Evolutionary conservation across 768 basidiomycete genomes (phyloP).

Genomic region (Hygrophoropsis aurantiaca): DNA sequence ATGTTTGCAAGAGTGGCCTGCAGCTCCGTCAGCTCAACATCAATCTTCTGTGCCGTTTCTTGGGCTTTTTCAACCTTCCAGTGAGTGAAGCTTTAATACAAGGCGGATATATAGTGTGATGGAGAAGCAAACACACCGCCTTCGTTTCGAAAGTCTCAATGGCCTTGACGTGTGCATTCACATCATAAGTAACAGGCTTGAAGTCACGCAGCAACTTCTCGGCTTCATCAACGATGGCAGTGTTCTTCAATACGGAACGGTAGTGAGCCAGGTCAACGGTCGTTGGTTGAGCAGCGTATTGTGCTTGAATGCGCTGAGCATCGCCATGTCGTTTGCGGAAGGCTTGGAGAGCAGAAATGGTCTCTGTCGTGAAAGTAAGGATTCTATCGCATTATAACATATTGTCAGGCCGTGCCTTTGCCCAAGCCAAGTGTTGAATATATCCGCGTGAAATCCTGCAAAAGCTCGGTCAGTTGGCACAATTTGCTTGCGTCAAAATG

Average conservation of each 20-base stretch:
- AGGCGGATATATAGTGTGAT: slow-evolving; percentile 9
- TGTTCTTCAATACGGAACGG: slow-evolving; percentile 89
- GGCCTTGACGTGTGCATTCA: slow-evolving; percentile 83
- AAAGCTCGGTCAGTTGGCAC: slow-evolving; percentile 5
- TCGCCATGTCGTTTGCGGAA: slow-evolving; percentile 96
- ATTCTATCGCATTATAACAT: not conserved
- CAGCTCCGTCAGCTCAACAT: slow-evolving; percentile 86
- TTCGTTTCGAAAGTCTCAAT: slow-evolving; percentile 97
- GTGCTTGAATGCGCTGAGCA: slow-evolving; percentile 71
- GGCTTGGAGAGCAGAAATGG: slow-evolving; percentile 83
- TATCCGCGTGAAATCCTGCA: slow-evolving; percentile 80
- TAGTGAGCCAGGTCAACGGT: slow-evolving; percentile 92
- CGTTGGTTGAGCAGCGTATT: slow-evolving; percentile 68
- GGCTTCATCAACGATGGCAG: slow-evolving; percentile 86
- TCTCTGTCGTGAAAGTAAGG: slow-evolving; percentile 54
- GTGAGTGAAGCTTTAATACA: too few relatives aligned
- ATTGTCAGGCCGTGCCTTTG: slow-evolving; percentile 58
- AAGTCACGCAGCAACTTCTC: slow-evolving; percentile 87
- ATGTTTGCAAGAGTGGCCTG: slow-evolving; percentile 95
- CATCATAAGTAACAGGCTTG: slow-evolving; percentile 95
- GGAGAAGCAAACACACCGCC: slow-evolving; percentile 62
- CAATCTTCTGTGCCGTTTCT: slow-evolving; percentile 87
- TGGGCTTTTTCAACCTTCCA: slow-evolving; percentile 84
- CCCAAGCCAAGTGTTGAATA: slow-evolving; percentile 82
- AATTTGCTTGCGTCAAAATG: slow-evolving; percentile 2